Evolutionary conservation across 2,329 filamentous ascomycete species (phyloP).

Genomic region (Dactylonectria estremocensis): DNA sequence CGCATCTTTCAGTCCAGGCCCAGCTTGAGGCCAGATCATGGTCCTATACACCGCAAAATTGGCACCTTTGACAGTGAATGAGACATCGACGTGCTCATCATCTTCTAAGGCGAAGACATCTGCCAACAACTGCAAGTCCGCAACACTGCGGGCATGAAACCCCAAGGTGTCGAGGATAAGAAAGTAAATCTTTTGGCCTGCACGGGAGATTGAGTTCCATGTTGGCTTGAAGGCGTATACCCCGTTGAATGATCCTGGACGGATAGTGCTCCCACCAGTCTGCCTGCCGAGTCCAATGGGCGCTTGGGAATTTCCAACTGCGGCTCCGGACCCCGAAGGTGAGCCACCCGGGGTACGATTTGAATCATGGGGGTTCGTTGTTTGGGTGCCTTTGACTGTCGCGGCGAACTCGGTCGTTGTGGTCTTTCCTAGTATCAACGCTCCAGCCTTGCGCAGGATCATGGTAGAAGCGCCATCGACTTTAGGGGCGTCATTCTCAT

Average conservation of each 20-base stretch:
- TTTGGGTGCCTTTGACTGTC: slow-evolving; percentile 65
- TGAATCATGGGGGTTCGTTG: slow-evolving; percentile 74
- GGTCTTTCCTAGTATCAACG: slow-evolving; percentile 61
- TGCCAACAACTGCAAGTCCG: slow-evolving; percentile 71
- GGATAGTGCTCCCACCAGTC: slow-evolving; percentile 75
- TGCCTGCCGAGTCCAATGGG: slow-evolving; percentile 76
- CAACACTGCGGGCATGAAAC: slow-evolving; percentile 70
- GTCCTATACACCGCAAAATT: slow-evolving; percentile 71
- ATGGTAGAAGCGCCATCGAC: slow-evolving; percentile 65
- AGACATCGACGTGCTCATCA: slow-evolving; percentile 54
- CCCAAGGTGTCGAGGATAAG: slow-evolving; percentile 75
- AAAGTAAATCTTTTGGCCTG: slow-evolving; percentile 73
- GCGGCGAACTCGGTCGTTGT: slow-evolving; percentile 76
- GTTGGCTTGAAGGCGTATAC: slow-evolving; percentile 78
- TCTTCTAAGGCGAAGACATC: slow-evolving; percentile 69
- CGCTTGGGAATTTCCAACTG: slow-evolving; percentile 75
- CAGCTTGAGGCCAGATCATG: slow-evolving; percentile 64
- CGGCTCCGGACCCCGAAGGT: slow-evolving; percentile 76
- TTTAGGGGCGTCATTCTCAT: slow-evolving; percentile 57
- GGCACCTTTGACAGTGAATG: slow-evolving; percentile 59
- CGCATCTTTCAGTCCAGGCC: slow-evolving; percentile 60
- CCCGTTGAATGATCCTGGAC: slow-evolving; percentile 76
- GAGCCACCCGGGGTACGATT: slow-evolving; percentile 77
- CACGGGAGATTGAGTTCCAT: slow-evolving; percentile 73
- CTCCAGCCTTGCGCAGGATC: slow-evolving; percentile 65